A percentile compares a stretch with the other conserved stretches of the same genome.
Conservation (phyloP, 2,329 filamentous ascomycete genomes). For the Ceratocystis harringtonii region DNA sequence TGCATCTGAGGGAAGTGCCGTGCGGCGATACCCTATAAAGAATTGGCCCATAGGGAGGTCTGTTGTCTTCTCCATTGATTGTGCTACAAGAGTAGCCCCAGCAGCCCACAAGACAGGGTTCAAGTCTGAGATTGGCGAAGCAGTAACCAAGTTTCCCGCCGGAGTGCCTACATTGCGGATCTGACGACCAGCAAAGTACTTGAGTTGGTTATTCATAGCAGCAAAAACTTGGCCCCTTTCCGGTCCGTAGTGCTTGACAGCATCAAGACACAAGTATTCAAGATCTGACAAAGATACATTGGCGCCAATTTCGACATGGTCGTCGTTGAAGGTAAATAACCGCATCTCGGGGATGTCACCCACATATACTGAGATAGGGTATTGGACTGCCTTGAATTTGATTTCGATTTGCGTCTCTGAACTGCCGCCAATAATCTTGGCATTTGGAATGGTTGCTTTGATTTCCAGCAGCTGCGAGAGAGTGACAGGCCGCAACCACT, state of each 20-base stretch:
- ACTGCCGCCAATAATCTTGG: conserved; percentile 90
- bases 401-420: conserved; percentile 97
- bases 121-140: conserved; percentile 88
- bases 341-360: conserved; percentile 84
- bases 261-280: conserved; percentile 67
- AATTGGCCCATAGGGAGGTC: conserved; percentile 88
- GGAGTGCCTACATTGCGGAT: conserved; percentile 97
- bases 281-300: conserved; percentile 88
- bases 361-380: conserved; percentile 78
- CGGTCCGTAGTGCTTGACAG: conserved; percentile 62
- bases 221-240: conserved; percentile 62
- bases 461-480: conserved; percentile 80
- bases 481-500: conserved; percentile 82
- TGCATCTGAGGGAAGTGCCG: conserved; percentile 64
- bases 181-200: conserved; percentile 86
- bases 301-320: conserved; percentile 79
- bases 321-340: conserved; percentile 63
- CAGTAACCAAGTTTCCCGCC: conserved; percentile 84
- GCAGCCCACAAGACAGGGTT: conserved; percentile 89
- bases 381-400: conserved; percentile 91
- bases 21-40: conserved; percentile 81
- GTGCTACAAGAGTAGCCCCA: conserved; percentile 67
- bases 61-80: conserved; percentile 54
- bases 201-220: conserved; percentile 86
- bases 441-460: conserved; percentile 67